Percentiles rank a stretch among this genome's conserved stretches.
These are phyloP conservation scores for Phyllosticta citribraziliensis DNA, from an alignment of 2,329 filamentous ascomycete genomes.

Conservation along the genomic window DNA sequence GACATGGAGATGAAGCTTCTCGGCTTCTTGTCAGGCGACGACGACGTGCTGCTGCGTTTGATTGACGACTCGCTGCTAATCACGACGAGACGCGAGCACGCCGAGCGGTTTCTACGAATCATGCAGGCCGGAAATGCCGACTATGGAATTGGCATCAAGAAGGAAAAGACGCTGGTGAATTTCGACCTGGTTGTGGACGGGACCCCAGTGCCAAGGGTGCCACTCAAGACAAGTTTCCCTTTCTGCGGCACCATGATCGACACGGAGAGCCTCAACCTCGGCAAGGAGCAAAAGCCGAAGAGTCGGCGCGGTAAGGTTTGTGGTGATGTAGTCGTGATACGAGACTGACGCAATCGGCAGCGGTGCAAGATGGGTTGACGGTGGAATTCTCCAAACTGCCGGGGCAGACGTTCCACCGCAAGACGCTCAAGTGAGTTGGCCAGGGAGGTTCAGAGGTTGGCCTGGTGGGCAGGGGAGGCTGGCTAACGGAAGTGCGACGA, in stretches of 20 bases:
- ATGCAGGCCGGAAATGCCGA: conserved; percentile 73
- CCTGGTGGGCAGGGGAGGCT: not conserved
- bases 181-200: conserved; percentile 54
- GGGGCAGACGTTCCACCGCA: conserved; percentile 70
- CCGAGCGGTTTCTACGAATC: conserved; percentile 59
- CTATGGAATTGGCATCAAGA: conserved; percentile 72
- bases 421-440: conserved; percentile 53
- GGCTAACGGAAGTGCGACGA: not conserved
- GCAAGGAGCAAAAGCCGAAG: conserved; percentile 54
- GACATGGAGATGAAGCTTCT: conserved; percentile 66
- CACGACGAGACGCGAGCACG: conserved; percentile 58
- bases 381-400: conserved; percentile 64
- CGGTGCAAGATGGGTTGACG: conserved; percentile 62
- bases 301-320: conserved; percentile 37
- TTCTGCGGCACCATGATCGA: conserved; percentile 81
- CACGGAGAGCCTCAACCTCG: conserved; percentile 62
- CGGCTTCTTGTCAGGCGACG: conserved; percentile 49
- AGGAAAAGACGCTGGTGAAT: conserved; percentile 73
- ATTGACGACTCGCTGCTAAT: conserved; percentile 93
- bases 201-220: conserved; percentile 12
- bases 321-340: conserved; percentile 13
- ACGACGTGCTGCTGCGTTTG: conserved; percentile 65
- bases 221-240: conserved; percentile 51
- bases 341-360: conserved; percentile 22
- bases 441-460: not conserved